Base-by-base conservation (phyloP, 2,329 filamentous ascomycete species). In the Chrysoporthe austroafricana region DNA sequence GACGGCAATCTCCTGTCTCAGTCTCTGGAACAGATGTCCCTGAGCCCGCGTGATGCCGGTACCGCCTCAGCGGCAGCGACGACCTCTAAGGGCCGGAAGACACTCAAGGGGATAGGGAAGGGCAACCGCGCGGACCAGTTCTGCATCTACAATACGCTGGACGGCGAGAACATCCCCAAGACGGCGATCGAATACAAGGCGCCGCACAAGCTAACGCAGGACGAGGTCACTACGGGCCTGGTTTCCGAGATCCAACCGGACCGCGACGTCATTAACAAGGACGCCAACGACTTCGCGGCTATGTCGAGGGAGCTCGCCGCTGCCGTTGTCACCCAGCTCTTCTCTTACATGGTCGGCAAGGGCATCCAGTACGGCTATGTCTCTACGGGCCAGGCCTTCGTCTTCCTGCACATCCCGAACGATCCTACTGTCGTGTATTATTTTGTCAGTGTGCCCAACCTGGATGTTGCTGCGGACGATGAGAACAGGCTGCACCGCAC, bases 241-340 rank as follows among this genome's bases (percentile, higher is more conserved):
- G 46, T 6, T 1, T 21, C 46, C 46, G 46, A 48, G 46, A 48
- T 48, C 46, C 4, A 21, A 2, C 44, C 44, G 14, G 44, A 46
- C 14, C 44, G 16, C 44, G 44, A 46, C 16, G 44, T 46, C 1
- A 50, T 50, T 4, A 50, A 50, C 46, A 26, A 50, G n/a, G 18
- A 50, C 8, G 46, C 6, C 1, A 2, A 50, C 7, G 46, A 8
- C n/a, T 50, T 50, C n/a, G n/a, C 18, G 4, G 21, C 11, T 8
- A 4, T 2, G 7, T 11, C 46, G n/a, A 50, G 46, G n/a, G 7
- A 1, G 18, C 7, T 26, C 46, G 46, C 46, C 9, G n/a, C 46
- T 26, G 46, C 46, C 21, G 46, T 50, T 26, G 46, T 50, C 46
- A 50, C 46, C 46, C 46, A 50, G 46, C 46, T 50, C n/a, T 50